Conservation (phyloP, 2,329 filamentous ascomycete species). For the Onygenales sp. region DNA sequence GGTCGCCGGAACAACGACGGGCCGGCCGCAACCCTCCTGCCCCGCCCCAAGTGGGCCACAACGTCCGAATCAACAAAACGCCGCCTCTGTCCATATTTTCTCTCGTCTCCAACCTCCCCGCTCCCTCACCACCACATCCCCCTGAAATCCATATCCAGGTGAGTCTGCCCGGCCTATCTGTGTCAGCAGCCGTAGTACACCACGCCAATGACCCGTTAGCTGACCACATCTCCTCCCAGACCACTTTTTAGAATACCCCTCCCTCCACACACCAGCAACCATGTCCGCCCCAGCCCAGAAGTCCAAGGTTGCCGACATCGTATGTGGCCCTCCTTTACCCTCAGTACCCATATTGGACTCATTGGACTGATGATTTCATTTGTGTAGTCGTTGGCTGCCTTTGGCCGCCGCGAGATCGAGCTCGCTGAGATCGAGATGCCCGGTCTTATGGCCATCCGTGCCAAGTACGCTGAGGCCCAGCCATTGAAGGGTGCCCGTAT, state of each 20-base stretch:
- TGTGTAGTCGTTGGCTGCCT: slow-evolving; percentile 71
- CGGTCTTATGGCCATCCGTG: slow-evolving; percentile 89
- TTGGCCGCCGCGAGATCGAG: slow-evolving; percentile 98
- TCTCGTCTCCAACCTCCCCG: slow-evolving; percentile 6
- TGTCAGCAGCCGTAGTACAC: no score
- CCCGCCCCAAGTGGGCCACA: no score
- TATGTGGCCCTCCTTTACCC: slow-evolving; percentile 23
- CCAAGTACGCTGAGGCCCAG: slow-evolving; percentile 87
- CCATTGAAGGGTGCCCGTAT: slow-evolving; percentile 91
- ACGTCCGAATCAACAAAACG: background rate
- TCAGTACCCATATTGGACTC: slow-evolving; percentile 4
- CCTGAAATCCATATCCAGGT: background rate
- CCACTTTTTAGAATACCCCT: slow-evolving; percentile 7
- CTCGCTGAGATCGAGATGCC: slow-evolving; percentile 95
- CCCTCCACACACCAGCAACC: slow-evolving; percentile 23
- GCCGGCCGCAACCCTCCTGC: background rate
- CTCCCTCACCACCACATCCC: slow-evolving; percentile 5
- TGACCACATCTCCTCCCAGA: slow-evolving; percentile 4
- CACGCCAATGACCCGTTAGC: background rate
- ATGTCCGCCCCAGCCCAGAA: slow-evolving; percentile 74
- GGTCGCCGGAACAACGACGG: background rate
- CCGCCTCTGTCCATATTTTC: slow-evolving; percentile 3
- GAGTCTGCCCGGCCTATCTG: no score
- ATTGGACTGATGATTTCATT: slow-evolving; percentile 1
- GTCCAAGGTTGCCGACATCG: slow-evolving; percentile 98